These are phyloP conservation scores for Candida michaelii DNA, from an alignment of 805 yeast genomes.

Conservation along the genomic window DNA sequence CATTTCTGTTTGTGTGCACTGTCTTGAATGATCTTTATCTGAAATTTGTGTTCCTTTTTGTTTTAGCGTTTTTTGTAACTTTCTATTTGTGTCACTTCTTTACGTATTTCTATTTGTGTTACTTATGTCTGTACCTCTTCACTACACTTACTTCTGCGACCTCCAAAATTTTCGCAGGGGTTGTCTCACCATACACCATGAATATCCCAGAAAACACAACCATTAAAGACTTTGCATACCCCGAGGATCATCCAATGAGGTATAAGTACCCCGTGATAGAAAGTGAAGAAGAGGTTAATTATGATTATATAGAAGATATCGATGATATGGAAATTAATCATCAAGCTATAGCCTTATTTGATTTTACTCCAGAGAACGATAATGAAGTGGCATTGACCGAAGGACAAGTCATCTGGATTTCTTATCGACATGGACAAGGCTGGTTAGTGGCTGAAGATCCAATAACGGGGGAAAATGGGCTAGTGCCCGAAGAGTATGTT, in stretches of 20 bases:
- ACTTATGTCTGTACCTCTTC: background rate
- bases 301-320: constrained; percentile 10
- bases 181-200: no score
- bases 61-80: background rate
- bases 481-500: constrained; percentile 94
- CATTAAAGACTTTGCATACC: constrained; percentile 83
- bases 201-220: constrained; percentile 31
- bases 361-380: constrained; percentile 90
- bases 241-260: constrained; percentile 65
- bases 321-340: constrained; percentile 35
- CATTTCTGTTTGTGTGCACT: constrained; percentile 47
- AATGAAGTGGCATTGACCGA: constrained; percentile 78
- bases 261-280: constrained; percentile 45
- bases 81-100: background rate
- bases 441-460: constrained; percentile 95
- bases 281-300: constrained; percentile 13
- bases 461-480: constrained; percentile 74
- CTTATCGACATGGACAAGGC: constrained; percentile 95
- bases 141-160: background rate
- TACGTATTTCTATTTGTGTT: background rate
- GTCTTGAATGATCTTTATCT: no score
- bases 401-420: constrained; percentile 83
- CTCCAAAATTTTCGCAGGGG: constrained; percentile 2
- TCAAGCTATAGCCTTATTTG: constrained; percentile 83
- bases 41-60: background rate